Evolutionary conservation across 2,329 filamentous ascomycete species (phyloP), one percentile per base, ranked within the genome.

Genomic region (Talaromyces sp.): DNA sequence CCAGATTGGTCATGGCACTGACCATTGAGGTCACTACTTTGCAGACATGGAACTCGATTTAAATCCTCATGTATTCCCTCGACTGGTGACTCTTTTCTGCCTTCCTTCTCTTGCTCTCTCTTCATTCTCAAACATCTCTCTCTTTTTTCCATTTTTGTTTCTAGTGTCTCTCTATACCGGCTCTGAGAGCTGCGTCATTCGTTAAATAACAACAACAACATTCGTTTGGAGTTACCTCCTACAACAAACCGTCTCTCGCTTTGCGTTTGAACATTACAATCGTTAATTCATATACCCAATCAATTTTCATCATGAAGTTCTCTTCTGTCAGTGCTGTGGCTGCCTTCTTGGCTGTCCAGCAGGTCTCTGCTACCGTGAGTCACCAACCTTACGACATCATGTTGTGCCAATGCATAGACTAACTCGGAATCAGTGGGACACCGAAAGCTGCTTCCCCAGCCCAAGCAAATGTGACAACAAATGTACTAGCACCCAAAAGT

Each of bases 401-500:
- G 33, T 35, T 35, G 33, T 35, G 33, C 9, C 33, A 35, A 8
- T 4, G 33, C 7, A 35, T 35, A 5, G 33, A 35, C 64, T 60
- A 40, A 28, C 5, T 31, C 58, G 5, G 76, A 71, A n/a, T 11
- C 73, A 75, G 69, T 88, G 84, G 82, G 76, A 78, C 63, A 76
- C 80, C 66, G 79, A 81, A 61, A 70, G 76, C 55, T 75, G 81
- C 64, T 96, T 87, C 82, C 81, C 81, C 56, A 88, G 83, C 75
- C 91, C 92, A 12, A 78, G 80, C 64, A 92, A 90, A 82, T 86
- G 84, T 71, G 80, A 91, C 80, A 95, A 95, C 81, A 78, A 88
- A 70, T 97, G 93, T 78, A 86, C 84, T 63, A 74, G 83, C n/a
- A 76, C 86, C 67, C 90, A 96, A 79, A 77, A 83, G 66, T 68